Percentiles rank a stretch among this genome's conserved stretches.
These are phyloP conservation scores for Talaromyces sp. DNA, from an alignment of 2,329 filamentous ascomycete genomes.

Conservation along the genomic window DNA sequence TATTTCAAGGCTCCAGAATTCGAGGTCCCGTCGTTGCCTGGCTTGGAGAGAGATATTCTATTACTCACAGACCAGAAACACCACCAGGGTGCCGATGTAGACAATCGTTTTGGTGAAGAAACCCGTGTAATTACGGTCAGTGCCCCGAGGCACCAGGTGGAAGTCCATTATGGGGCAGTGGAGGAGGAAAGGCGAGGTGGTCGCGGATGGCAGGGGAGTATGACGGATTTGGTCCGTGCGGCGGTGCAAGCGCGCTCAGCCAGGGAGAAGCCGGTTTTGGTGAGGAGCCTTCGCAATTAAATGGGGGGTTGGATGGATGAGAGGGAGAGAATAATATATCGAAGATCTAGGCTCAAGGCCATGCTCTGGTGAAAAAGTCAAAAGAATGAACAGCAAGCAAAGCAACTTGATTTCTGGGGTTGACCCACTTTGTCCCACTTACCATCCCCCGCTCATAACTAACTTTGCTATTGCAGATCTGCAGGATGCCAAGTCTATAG, in stretches of 20 bases:
- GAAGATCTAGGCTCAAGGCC: background rate
- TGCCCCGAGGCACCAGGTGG: slow-evolving; percentile 46
- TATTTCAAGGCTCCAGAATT: background rate
- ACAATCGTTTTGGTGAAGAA: slow-evolving; percentile 54
- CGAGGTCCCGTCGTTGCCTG: background rate
- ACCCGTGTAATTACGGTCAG: slow-evolving; percentile 50
- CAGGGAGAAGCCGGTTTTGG: background rate
- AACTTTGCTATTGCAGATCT: background rate
- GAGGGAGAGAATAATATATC: background rate
- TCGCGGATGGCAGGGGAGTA: slow-evolving; percentile 2
- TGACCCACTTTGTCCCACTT: slow-evolving; percentile 6
- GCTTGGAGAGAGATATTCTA: background rate
- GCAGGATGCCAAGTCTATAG: background rate
- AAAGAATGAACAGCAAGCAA: background rate
- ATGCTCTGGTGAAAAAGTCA: background rate
- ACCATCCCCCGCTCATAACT: background rate
- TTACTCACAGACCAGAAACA: slow-evolving; percentile 48
- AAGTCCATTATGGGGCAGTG: slow-evolving; percentile 40
- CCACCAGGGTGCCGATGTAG: slow-evolving; percentile 46
- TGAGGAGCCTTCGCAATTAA: background rate
- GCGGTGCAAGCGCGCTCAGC: background rate
- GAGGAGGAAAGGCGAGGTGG: background rate
- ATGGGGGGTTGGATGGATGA: background rate
- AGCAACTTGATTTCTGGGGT: background rate
- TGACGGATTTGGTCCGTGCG: slow-evolving; percentile 14